Base-by-base conservation (phyloP, 768 basidiomycete species). In the Vishniacozyma victoriae region DNA sequence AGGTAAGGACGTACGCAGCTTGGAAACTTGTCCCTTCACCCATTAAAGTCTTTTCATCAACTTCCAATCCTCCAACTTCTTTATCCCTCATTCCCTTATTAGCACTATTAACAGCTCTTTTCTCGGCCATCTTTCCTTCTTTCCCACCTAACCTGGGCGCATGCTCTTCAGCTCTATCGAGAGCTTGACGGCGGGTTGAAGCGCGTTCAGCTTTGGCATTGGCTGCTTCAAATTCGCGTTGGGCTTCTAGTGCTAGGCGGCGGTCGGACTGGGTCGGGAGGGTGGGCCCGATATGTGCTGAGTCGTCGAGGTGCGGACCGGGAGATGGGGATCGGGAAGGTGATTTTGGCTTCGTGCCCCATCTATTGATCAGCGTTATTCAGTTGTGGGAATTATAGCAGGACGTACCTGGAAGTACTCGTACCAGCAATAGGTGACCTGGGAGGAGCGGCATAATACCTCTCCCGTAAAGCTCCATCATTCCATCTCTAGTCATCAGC, bases 101-200 rank as follows among this genome's bases (percentile, higher is more conserved):
- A 13, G 75, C 75, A 54, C 87, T 87, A 54, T 88, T 77, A 54
- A 76, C 78, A 31, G 80, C 82, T 24, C 81, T 75, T 70, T 89
- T 87, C 76, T 90, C 90, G 75, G 92, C 91, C 52, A 91, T 68
- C 79, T 85, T 81, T 2, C 82, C 86, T 57, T 92, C 91, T 45
- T 82, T 76, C 1, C 91, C 91, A 3, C 85, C 81, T 51, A 81
- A 78, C 56, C 81, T 81, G n/a, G 89, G 87, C 1, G 86, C 82
- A 70, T 82, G 73, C 24, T 91, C 87, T 61, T 90, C 86, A 13
- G 86, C 46, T 31, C 81, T 75, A 2, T 85, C 83, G 61, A 81
- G 83, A 15, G 78, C 80, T 54, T 84, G 82, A 40, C 75, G 71
- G 31, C 78, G 78, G 29, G 84, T 82, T 0, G 82, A 78, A 60